Conservation (phyloP, 2,329 filamentous ascomycete species). For the Aspergillus sp. region DNA sequence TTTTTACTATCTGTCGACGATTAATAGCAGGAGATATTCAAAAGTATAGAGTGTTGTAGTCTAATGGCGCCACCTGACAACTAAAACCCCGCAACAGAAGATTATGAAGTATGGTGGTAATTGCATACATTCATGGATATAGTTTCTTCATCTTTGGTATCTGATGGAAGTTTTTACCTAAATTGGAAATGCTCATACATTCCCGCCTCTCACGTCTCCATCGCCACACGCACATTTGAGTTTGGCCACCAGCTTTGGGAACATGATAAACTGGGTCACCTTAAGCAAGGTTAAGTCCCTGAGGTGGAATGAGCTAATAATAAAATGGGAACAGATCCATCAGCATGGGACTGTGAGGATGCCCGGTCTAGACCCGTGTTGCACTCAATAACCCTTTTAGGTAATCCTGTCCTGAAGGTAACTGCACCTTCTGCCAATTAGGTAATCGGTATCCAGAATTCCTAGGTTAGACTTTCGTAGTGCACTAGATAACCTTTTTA, state of each 20-base stretch:
- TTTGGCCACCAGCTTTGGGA: background rate
- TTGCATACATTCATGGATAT: too few species aligned
- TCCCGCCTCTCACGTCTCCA: too few species aligned
- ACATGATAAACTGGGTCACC: slow-evolving; percentile 2
- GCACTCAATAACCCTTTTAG: slow-evolving; percentile 10
- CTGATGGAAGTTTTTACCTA: too few species aligned
- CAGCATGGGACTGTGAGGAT: background rate
- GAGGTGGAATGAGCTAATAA: slow-evolving; percentile 5
- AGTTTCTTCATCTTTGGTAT: too few species aligned
- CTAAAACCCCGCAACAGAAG: too few species aligned
- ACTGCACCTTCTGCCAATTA: slow-evolving; percentile 11
- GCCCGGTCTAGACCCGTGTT: background rate
- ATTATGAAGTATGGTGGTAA: too few species aligned
- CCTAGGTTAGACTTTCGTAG: slow-evolving; percentile 7
- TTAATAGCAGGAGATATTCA: too few species aligned
- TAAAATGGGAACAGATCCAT: slow-evolving; percentile 7
- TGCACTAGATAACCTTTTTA: slow-evolving; percentile 7
- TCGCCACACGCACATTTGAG: background rate
- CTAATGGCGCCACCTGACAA: too few species aligned
- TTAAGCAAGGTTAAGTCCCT: slow-evolving; percentile 4
- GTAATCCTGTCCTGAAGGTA: slow-evolving; percentile 12
- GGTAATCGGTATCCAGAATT: slow-evolving; percentile 15
- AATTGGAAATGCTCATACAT: too few species aligned
- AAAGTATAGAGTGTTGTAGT: too few species aligned
- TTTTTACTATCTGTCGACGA: too few species aligned